These are phyloP conservation scores for Cercophora newfieldiana DNA, from an alignment of 495 filamentous ascomycete genomes.

Conservation along the genomic window DNA sequence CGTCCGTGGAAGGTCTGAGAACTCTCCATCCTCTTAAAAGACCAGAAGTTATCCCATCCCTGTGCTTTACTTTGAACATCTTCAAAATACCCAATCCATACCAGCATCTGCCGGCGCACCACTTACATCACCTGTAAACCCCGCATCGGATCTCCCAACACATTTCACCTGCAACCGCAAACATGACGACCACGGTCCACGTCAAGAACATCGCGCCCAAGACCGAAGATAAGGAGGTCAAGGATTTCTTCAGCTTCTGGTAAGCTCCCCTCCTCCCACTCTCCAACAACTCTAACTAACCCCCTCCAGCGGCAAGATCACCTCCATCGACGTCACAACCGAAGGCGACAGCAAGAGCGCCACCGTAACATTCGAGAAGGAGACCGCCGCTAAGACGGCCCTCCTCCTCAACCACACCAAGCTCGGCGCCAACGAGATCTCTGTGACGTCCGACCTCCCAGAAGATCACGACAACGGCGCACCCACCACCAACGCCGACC, in stretches of 20 bases:
- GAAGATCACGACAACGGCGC: constrained; percentile 60
- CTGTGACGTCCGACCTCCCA: constrained; percentile 58
- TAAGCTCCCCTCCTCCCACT: constrained; percentile 43
- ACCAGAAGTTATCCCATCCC: not conserved
- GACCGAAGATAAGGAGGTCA: constrained; percentile 86
- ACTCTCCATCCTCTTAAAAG: not conserved
- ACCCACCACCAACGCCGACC: constrained; percentile 48
- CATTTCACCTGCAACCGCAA: constrained; percentile 18
- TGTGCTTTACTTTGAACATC: not conserved
- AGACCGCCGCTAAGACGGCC: constrained; percentile 92
- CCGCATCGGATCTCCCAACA: constrained; percentile 12
- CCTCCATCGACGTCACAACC: constrained; percentile 71
- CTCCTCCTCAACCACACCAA: constrained; percentile 95
- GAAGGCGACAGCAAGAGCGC: constrained; percentile 71
- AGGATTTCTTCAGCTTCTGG: constrained; percentile 99
- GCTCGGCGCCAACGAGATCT: constrained; percentile 77
- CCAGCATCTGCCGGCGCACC: not conserved
- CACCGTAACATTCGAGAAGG: constrained; percentile 92
- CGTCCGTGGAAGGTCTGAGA: constrained; percentile 11
- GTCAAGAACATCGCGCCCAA: constrained; percentile 79
- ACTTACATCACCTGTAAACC: not conserved
- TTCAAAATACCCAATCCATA: not conserved
- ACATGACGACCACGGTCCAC: constrained; percentile 41
- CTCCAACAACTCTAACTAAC: constrained; percentile 24
- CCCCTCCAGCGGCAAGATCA: constrained; percentile 80